phyloP scores from a whole-genome alignment of 768 basidiomycete genomes.

The Suillus fuscotomentosus region DNA sequence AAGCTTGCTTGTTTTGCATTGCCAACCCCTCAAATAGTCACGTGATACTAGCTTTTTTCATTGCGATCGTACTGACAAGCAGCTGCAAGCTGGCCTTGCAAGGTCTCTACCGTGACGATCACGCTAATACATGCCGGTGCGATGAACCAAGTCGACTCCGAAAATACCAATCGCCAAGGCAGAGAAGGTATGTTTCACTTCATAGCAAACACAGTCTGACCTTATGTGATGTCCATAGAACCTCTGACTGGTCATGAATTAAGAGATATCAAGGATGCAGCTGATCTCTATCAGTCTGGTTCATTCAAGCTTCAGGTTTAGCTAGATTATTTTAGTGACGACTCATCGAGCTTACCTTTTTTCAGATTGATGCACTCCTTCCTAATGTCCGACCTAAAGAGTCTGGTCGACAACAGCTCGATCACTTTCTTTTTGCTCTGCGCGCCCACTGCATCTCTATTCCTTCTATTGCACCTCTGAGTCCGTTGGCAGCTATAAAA shows the following conservation, averaged over 20 bases:
- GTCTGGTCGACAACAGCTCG: conserved; percentile 54
- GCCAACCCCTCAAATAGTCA: neutral
- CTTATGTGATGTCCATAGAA: conserved; percentile 29
- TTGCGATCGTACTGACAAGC: neutral
- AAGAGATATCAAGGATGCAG: conserved; percentile 67
- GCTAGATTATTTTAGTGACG: neutral
- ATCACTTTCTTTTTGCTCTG: conserved; percentile 65
- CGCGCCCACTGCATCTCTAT: conserved; percentile 64
- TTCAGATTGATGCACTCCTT: conserved; percentile 76
- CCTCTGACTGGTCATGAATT: conserved; percentile 73
- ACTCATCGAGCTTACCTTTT: conserved; percentile 9
- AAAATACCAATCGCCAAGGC: neutral
- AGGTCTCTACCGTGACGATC: neutral
- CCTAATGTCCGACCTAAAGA: conserved; percentile 72
- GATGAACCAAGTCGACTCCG: neutral
- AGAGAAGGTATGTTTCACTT: neutral
- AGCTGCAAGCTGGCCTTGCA: neutral
- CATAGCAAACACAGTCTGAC: neutral
- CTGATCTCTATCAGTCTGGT: conserved; percentile 71
- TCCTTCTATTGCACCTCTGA: conserved; percentile 52
- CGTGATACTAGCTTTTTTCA: neutral
- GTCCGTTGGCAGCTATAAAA: conserved; percentile 66
- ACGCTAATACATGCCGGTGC: neutral
- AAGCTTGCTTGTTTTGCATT: neutral
- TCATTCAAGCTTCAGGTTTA: conserved; percentile 83